phyloP scores from a whole-genome alignment of 2,329 filamentous ascomycete genomes.

The Xylariales sp. region DNA sequence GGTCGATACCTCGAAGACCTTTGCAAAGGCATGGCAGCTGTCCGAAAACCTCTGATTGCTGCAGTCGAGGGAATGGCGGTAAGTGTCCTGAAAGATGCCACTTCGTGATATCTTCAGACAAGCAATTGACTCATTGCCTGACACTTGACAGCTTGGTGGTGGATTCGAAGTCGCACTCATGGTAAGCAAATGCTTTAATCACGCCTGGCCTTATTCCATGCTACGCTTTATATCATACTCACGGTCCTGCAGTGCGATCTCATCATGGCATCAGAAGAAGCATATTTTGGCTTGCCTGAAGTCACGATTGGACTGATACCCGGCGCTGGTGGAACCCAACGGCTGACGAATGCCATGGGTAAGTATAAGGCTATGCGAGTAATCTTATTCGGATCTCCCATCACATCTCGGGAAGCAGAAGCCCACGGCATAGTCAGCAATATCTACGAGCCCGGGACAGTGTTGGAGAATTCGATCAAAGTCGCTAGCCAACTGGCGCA shows the following conservation, averaged over 20 bases:
- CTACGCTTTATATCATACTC: constrained; percentile 4
- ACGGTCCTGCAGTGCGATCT: constrained; percentile 29
- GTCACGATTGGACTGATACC: constrained; percentile 91
- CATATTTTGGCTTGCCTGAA: constrained; percentile 92
- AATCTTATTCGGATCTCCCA: constrained; percentile 36
- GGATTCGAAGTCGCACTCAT: constrained; percentile 46
- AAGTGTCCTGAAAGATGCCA: constrained; percentile 20
- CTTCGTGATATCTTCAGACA: not conserved
- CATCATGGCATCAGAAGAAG: constrained; percentile 70
- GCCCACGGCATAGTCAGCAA: constrained; percentile 35
- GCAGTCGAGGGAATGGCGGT: constrained; percentile 47
- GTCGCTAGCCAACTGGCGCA: constrained; percentile 22
- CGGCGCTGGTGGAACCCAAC: constrained; percentile 81
- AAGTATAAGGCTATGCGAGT: constrained; percentile 40
- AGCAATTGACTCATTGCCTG: not conserved
- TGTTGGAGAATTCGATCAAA: constrained; percentile 32
- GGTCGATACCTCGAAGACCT: constrained; percentile 35
- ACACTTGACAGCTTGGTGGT: constrained; percentile 36
- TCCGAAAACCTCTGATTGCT: constrained; percentile 43
- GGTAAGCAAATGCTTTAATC: constrained; percentile 23
- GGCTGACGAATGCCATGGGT: constrained; percentile 29
- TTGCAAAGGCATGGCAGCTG: constrained; percentile 27
- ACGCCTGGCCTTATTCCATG: not conserved
- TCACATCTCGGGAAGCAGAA: constrained; percentile 31
- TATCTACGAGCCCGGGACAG: constrained; percentile 27